Base-by-base conservation (phyloP, 2,329 filamentous ascomycete genomes). In the Neonectria neomacrospora region DNA sequence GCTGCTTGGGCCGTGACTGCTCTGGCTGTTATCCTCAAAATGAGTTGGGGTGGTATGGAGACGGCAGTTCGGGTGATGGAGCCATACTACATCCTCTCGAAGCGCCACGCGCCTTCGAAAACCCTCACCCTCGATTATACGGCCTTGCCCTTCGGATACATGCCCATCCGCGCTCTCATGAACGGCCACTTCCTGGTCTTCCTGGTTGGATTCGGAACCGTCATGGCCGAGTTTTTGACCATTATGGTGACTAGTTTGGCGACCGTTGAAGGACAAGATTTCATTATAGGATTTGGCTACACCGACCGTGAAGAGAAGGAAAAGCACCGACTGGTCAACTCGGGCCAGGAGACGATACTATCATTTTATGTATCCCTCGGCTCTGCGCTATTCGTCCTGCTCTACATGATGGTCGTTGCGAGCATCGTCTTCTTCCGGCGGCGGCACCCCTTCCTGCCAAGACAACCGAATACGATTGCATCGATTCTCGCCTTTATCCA, bases 381-480 rank as follows among this genome's bases (percentile, higher is more conserved):
- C 0, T 79, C 92, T 18, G 86, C 88, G 0, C 77, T 88, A 3
- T 79, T 85, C 53, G 91, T 93, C 68, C 82, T 93, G n/a, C 32
- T 86, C 7, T 90, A 90, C 76, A 87, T 94, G 75, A 82, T 83
- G 58, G 70, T 83, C 23, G 85, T 91, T 22, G 86, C 90, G 1
- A 76, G 78, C 1, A 71, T 89, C 1, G 89, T 91, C 18, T 90
- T 91, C 71, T 61, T 81, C 18, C 84, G 86, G 1, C 86, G 91
- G 14, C 83, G 88, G 0, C 86, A 88, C 58, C 86, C 91, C 2
- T 94, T 94, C 76, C 80, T 94, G 59, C 92, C 92, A 1, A 86
- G 92, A 5, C 90, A 94, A 80, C 91, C 91, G 4, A 92, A 90
- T 70, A 93, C 91, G 20, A 94, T 95, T 69, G 89, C 91, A 2